phyloP scores from a whole-genome alignment of 2,329 filamentous ascomycete species.

The Fusarium ambrosium region DNA sequence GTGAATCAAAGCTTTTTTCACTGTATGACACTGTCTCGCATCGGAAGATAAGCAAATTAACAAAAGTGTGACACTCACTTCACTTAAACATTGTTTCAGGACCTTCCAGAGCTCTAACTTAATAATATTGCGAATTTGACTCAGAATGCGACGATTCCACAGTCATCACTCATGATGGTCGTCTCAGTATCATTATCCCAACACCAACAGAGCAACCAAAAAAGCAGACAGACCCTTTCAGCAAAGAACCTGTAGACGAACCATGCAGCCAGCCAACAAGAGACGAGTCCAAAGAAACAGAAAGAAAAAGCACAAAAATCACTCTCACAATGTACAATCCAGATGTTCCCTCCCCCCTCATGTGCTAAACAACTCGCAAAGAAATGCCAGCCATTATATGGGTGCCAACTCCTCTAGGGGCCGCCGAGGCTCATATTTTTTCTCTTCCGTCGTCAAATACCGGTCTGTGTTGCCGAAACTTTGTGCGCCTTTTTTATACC shows the following conservation, averaged over 20 bases:
- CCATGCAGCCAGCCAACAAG: conserved; percentile 24
- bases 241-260: conserved; percentile 14
- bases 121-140: conserved; percentile 44
- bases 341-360: conserved; percentile 10
- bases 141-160: conserved; percentile 47
- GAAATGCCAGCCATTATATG: conserved; percentile 25
- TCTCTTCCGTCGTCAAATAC: conserved; percentile 39
- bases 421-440: conserved; percentile 27
- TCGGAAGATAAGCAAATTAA: not conserved
- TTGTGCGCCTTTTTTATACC: conserved; percentile 29
- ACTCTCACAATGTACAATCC: conserved; percentile 34
- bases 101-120: conserved; percentile 10
- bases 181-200: conserved; percentile 52
- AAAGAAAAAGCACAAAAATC: conserved; percentile 11
- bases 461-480: conserved; percentile 40
- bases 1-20: not conserved
- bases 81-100: not conserved
- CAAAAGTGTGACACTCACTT: not conserved
- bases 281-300: conserved; percentile 24
- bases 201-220: conserved; percentile 40
- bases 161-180: conserved; percentile 51
- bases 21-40: conserved; percentile 12
- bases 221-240: conserved; percentile 15
- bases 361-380: conserved; percentile 23
- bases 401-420: conserved; percentile 29